Conservation (phyloP, 345 rosid genomes). For the Schrenkiella parvula region DNA sequence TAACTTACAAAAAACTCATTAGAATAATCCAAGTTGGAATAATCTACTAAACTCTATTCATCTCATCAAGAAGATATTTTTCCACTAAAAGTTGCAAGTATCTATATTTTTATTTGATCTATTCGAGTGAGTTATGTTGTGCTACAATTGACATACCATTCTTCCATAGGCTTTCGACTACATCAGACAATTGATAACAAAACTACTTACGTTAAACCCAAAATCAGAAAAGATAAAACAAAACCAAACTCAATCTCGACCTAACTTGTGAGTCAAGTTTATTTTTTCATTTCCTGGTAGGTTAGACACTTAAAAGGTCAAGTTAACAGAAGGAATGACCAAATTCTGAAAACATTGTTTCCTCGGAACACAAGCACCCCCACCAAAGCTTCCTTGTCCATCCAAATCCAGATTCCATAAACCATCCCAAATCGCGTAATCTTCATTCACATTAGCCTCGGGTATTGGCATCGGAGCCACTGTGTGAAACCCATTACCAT, state of each 20-base stretch:
- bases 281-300: not conserved
- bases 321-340: constrained; percentile 45
- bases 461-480: constrained; percentile 14
- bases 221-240: not conserved
- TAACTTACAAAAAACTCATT: not conserved
- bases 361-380: constrained; percentile 34
- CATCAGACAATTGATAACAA: constrained; percentile 12
- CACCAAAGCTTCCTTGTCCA: constrained; percentile 42
- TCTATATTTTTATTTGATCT: not conserved
- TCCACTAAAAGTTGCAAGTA: not conserved
- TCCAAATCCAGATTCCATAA: constrained; percentile 67
- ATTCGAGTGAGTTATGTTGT: not conserved
- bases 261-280: constrained; percentile 17
- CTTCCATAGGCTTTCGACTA: not conserved
- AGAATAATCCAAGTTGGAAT: not conserved
- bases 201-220: not conserved
- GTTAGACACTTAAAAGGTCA: not conserved
- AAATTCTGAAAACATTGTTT: constrained; percentile 41
- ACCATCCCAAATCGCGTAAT: constrained; percentile 58
- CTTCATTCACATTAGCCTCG: constrained; percentile 35
- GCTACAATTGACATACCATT: not conserved
- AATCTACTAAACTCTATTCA: not conserved
- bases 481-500: constrained; percentile 26
- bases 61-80: not conserved
- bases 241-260: constrained; percentile 23